phyloP scores from a whole-genome alignment of 495 filamentous ascomycete genomes.

The Penicillium crystallinum region DNA sequence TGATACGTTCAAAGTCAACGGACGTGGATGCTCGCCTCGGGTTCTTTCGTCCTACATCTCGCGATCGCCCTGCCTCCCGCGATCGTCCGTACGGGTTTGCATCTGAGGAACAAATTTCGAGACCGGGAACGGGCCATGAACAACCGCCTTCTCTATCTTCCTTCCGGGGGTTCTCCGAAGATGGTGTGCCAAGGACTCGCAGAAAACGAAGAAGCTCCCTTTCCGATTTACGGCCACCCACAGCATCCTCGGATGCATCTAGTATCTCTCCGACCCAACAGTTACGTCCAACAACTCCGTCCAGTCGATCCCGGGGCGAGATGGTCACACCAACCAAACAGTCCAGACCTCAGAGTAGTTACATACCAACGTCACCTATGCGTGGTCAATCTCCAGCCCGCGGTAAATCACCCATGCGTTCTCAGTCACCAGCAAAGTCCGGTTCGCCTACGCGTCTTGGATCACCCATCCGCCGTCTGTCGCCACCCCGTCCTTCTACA shows the following conservation, averaged over 20 bases:
- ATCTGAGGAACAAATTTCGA: constrained; percentile 39
- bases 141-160: constrained; percentile 34
- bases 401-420: constrained; percentile 23
- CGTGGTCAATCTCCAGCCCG: constrained; percentile 13
- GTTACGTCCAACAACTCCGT: constrained; percentile 34
- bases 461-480: constrained; percentile 34
- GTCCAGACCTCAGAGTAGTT: constrained; percentile 30
- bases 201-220: constrained; percentile 89
- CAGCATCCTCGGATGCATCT: constrained; percentile 39
- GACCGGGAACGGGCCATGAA: constrained; percentile 45
- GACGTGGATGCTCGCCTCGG: constrained; percentile 57
- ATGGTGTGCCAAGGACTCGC: constrained; percentile 40
- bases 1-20: constrained; percentile 75
- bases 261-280: constrained; percentile 31
- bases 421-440: constrained; percentile 28
- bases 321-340: constrained; percentile 31
- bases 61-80: constrained; percentile 37
- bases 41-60: constrained; percentile 42
- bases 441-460: constrained; percentile 28
- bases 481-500: constrained; percentile 38
- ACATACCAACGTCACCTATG: constrained; percentile 26
- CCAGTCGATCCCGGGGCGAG: constrained; percentile 26
- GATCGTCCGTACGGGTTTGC: constrained; percentile 52
- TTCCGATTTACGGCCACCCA: constrained; percentile 71
- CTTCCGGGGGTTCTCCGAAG: constrained; percentile 29